These are phyloP conservation scores for Peltaster fructicola DNA, from an alignment of 2,329 filamentous ascomycete species.

Conservation along the genomic window DNA sequence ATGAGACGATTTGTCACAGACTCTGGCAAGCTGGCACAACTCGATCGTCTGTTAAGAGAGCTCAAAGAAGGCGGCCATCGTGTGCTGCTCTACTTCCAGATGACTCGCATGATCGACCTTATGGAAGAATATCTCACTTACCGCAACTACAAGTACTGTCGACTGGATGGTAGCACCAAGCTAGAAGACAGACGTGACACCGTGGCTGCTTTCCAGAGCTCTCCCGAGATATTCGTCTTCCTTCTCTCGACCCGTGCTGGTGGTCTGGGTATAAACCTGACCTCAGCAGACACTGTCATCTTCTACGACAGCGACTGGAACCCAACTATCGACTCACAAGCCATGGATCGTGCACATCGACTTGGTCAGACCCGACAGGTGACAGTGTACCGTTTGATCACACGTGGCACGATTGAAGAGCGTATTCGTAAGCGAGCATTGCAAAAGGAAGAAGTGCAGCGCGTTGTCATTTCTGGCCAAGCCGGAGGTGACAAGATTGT, in stretches of 20 bases:
- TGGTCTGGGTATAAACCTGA: constrained; percentile 95
- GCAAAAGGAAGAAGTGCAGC: constrained; percentile 97
- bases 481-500: constrained; percentile 41
- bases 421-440: constrained; percentile 90
- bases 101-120: constrained; percentile 98
- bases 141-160: constrained; percentile 97
- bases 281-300: constrained; percentile 91
- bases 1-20: constrained; percentile 98
- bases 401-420: constrained; percentile 90
- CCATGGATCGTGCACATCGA: constrained; percentile 97
- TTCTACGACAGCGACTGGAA: constrained; percentile 99
- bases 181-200: constrained; percentile 93
- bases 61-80: constrained; percentile 87
- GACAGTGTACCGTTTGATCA: constrained; percentile 94
- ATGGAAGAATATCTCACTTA: constrained; percentile 99
- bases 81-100: constrained; percentile 97
- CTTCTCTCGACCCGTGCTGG: constrained; percentile 87
- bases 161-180: constrained; percentile 91
- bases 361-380: constrained; percentile 91
- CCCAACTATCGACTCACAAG: constrained; percentile 93
- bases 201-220: constrained; percentile 88
- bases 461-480: constrained; percentile 86
- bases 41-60: constrained; percentile 72
- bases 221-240: constrained; percentile 93
- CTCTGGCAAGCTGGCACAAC: constrained; percentile 82